Base-by-base conservation (phyloP, 352 stramenopile genomes). In the Phytophthora lateralis region DNA sequence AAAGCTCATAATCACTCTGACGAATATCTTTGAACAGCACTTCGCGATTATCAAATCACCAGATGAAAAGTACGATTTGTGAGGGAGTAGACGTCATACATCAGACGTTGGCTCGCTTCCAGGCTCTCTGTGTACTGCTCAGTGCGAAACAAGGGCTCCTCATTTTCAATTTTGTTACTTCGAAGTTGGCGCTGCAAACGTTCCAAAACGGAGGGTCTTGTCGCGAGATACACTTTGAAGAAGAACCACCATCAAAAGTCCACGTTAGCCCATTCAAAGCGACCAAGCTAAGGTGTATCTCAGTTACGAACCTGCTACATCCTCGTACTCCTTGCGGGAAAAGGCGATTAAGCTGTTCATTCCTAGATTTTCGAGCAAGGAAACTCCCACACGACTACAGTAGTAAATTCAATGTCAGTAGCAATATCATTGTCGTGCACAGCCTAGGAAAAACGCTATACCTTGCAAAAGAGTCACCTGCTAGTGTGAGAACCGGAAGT, bases 401-500 rank as follows among this genome's bases (percentile, higher is more conserved):
- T n/a, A 59, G 17, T 8, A 41, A 26, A 15, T 41, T 32, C 8
- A 21, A 1, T 24, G 15, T 8, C 8, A n/a, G 11, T 24, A 42
- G 3, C 9, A 21, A 14, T 14, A 24, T 44, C 32, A 38, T n/a
- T n/a, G n/a, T n/a, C n/a, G n/a, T n/a, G n/a, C 17, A 6, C 4
- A 51, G n/a, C 4, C 6, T 17, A 27, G 4, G 2, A 18, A 44
- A 39, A 12, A 43, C 15, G 15, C 1, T 2, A 12, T 60, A 83
- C 78, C 75, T 88, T 42, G 80, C 76, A 43, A 88, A 86, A 17
- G 78, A 69, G 39, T 87, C 74, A 12, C 80, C 80, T 20, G 76
- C 80, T 12, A 98, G 55, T 9, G 92, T 97, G 15, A 98, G 70
- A 38, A 98, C 81, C 6, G 94, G 94, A 12, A 98, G 65, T 12